phyloP scores from a whole-genome alignment of 345 rosid species.

The Citrus maxima region DNA sequence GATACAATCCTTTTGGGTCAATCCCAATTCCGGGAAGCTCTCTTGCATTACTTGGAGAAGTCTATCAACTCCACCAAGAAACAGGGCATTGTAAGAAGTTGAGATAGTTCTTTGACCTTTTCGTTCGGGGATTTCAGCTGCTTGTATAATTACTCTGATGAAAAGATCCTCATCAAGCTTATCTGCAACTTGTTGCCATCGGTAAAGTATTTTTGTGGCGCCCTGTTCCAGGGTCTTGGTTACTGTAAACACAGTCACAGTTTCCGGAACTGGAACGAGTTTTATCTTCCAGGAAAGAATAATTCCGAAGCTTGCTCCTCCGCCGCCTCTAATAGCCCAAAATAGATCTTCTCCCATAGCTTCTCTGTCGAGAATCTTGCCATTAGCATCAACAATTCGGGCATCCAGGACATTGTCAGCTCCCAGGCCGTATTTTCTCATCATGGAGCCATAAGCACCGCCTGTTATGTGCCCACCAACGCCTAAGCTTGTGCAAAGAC shows the following conservation, averaged over 20 bases:
- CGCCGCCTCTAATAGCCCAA: constrained; percentile 69
- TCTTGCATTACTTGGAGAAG: constrained; percentile 19
- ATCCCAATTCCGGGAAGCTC: constrained; percentile 28
- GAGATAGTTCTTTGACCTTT: constrained; percentile 14
- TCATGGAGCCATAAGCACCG: constrained; percentile 56
- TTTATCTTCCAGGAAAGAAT: constrained; percentile 44
- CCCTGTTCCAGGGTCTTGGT: constrained; percentile 28
- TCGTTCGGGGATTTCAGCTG: not conserved
- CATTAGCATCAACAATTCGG: constrained; percentile 38
- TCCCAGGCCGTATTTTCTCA: constrained; percentile 48
- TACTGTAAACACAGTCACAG: constrained; percentile 33
- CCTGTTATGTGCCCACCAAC: constrained; percentile 48
- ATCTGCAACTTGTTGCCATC: constrained; percentile 38
- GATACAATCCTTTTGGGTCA: constrained; percentile 14
- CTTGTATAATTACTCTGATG: constrained; percentile 24
- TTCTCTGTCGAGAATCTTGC: constrained; percentile 37
- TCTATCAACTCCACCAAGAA: constrained; percentile 18
- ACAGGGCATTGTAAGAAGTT: constrained; percentile 19
- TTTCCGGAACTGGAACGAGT: constrained; percentile 44
- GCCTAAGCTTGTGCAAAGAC: constrained; percentile 44
- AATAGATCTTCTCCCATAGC: constrained; percentile 52
- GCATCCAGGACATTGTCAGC: constrained; percentile 58
- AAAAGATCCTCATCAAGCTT: constrained; percentile 29
- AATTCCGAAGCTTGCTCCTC: constrained; percentile 53
- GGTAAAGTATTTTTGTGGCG: constrained; percentile 21